Conservation (phyloP, 768 basidiomycete genomes). For the Macrocybe gigantea region DNA sequence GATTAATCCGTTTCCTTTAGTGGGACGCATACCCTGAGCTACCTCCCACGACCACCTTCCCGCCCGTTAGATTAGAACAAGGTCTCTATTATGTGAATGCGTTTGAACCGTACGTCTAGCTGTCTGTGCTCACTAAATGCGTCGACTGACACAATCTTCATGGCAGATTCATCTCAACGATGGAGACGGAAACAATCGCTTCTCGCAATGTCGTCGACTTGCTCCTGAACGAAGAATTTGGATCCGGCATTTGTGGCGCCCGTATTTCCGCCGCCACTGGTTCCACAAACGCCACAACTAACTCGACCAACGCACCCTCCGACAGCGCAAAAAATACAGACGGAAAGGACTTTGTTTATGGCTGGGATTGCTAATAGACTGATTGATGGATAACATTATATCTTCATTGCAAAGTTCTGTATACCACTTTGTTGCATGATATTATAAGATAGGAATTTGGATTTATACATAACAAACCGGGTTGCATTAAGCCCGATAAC, state of each 20-base stretch:
- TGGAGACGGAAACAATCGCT: constrained; percentile 90
- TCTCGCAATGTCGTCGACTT: constrained; percentile 81
- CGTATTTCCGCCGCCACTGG: constrained; percentile 17
- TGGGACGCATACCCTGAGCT: constrained; percentile 81
- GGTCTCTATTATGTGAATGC: constrained; percentile 90
- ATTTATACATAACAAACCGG: no score
- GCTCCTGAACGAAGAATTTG: constrained; percentile 68
- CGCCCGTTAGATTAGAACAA: constrained; percentile 70
- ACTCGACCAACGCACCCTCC: constrained; percentile 3
- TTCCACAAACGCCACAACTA: background rate
- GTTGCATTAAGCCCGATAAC: no score
- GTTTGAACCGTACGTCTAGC: constrained; percentile 72
- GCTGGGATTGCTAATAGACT: constrained; percentile 64
- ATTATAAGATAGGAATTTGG: no score
- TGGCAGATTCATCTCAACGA: constrained; percentile 74
- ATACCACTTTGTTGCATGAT: no score
- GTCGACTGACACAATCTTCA: background rate
- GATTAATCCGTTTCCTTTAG: constrained; percentile 25
- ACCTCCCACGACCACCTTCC: constrained; percentile 59
- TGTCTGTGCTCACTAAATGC: constrained; percentile 2
- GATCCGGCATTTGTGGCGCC: constrained; percentile 61
- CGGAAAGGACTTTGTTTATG: constrained; percentile 45
- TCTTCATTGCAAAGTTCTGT: no score
- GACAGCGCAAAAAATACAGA: background rate
- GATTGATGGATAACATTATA: background rate